Conservation (phyloP, 2,329 filamentous ascomycete species). For the Furcasterigmium sp. region DNA sequence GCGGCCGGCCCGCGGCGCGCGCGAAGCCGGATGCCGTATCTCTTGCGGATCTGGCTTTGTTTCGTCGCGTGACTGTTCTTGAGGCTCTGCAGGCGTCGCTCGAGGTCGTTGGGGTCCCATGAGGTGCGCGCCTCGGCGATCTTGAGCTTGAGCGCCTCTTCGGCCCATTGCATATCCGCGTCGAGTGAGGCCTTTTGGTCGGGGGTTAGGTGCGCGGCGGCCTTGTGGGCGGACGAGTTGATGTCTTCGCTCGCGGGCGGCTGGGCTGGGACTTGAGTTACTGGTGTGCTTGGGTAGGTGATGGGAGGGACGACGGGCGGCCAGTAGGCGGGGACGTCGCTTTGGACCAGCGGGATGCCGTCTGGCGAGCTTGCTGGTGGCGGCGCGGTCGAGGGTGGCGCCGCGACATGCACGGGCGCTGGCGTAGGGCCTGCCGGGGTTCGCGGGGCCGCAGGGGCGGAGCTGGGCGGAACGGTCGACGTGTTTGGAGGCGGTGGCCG, state of each 20-base stretch:
- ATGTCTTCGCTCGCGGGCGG: too few relatives aligned
- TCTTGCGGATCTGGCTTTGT: slow-evolving; percentile 52
- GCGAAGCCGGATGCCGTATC: slow-evolving; percentile 50
- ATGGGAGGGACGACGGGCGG: too few relatives aligned
- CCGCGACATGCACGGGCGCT: not conserved
- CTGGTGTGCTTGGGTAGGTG: not conserved
- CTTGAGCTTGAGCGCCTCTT: slow-evolving; percentile 15
- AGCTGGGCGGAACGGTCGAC: too few relatives aligned
- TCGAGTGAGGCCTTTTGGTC: slow-evolving; percentile 17
- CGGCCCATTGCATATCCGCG: slow-evolving; percentile 30
- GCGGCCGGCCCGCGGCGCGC: slow-evolving; percentile 38
- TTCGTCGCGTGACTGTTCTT: slow-evolving; percentile 51
- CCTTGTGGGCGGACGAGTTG: not conserved
- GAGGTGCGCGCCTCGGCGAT: slow-evolving; percentile 1
- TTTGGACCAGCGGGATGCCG: not conserved
- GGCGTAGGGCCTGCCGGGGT: too few relatives aligned
- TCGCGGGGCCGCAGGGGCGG: too few relatives aligned
- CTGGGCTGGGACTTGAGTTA: too few relatives aligned
- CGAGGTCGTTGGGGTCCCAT: not conserved
- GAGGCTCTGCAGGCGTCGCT: slow-evolving; percentile 19
- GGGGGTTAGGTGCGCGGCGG: not conserved
- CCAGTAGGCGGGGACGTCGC: not conserved
- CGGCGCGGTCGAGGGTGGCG: not conserved
- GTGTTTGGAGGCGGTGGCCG: not conserved
- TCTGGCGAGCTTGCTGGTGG: not conserved